These are phyloP conservation scores for Meredithiella fracta DNA, from an alignment of 2,329 filamentous ascomycete genomes.

Conservation along the genomic window DNA sequence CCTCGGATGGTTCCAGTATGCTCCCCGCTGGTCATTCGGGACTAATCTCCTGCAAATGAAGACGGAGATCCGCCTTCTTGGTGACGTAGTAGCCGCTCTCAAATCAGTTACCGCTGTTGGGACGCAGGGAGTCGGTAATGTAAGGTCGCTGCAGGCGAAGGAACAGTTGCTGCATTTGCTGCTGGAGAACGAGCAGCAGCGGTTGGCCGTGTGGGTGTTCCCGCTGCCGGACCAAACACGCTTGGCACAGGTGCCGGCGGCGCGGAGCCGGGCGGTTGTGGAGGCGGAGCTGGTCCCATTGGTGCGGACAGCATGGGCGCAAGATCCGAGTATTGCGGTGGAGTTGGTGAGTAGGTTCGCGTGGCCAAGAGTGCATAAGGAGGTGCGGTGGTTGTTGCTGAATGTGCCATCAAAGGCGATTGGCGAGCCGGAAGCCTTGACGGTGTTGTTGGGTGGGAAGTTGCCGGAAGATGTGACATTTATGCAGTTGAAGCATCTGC, in stretches of 20 bases:
- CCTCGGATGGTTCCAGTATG: constrained; percentile 71
- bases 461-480: constrained; percentile 60
- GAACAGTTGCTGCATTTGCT: constrained; percentile 69
- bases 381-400: constrained; percentile 65
- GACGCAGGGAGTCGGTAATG: constrained; percentile 31
- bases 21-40: constrained; percentile 86
- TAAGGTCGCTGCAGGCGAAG: constrained; percentile 56
- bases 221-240: constrained; percentile 45
- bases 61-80: constrained; percentile 70
- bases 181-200: constrained; percentile 67
- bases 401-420: constrained; percentile 73
- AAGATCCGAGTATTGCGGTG: constrained; percentile 73
- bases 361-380: constrained; percentile 51
- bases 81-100: constrained; percentile 55
- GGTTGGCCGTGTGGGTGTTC: constrained; percentile 77
- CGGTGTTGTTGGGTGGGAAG: constrained; percentile 60
- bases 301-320: constrained; percentile 69
- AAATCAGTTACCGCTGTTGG: constrained; percentile 47
- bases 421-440: constrained; percentile 63
- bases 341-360: constrained; percentile 69
- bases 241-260: constrained; percentile 16
- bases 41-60: constrained; percentile 88
- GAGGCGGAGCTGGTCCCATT: constrained; percentile 43
- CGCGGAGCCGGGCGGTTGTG: constrained; percentile 16
- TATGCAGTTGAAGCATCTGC: constrained; percentile 76